phyloP scores from a whole-genome alignment of 495 filamentous ascomycete genomes.

The Immersiella caudata region DNA sequence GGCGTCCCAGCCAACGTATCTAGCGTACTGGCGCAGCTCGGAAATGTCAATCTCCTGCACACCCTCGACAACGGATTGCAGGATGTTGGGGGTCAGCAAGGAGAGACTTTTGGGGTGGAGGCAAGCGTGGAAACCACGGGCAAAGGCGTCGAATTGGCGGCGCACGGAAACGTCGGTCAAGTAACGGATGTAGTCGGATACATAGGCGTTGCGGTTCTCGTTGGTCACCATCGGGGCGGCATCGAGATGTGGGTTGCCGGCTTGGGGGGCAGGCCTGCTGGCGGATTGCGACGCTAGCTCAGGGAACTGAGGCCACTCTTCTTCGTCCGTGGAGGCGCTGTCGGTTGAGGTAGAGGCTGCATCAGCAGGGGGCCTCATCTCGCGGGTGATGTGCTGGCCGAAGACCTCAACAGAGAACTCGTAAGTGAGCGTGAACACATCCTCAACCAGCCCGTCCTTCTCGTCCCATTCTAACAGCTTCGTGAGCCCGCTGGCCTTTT shows the following conservation, averaged over 20 bases:
- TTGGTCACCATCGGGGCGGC: constrained; percentile 71
- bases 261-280: constrained; percentile 31
- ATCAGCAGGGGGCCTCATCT: constrained; percentile 44
- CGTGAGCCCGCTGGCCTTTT: constrained; percentile 71
- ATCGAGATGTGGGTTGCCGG: constrained; percentile 37
- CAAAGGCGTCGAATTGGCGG: constrained; percentile 79
- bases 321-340: not conserved
- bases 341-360: not conserved
- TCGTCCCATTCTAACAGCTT: constrained; percentile 71
- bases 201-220: constrained; percentile 73
- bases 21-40: constrained; percentile 66
- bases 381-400: constrained; percentile 54
- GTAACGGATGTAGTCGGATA: constrained; percentile 87
- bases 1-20: constrained; percentile 79
- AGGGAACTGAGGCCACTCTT: constrained; percentile 48
- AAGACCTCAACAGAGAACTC: constrained; percentile 78
- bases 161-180: constrained; percentile 76
- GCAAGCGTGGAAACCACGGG: constrained; percentile 76
- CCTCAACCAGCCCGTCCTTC: constrained; percentile 73
- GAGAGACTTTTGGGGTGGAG: constrained; percentile 68
- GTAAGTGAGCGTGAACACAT: constrained; percentile 79
- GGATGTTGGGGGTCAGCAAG: constrained; percentile 68
- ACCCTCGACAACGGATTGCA: constrained; percentile 83
- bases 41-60: constrained; percentile 73
- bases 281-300: constrained; percentile 21